These are phyloP conservation scores for Castanea mollissima DNA, from an alignment of 306 rosid species.

Conservation along the genomic window DNA sequence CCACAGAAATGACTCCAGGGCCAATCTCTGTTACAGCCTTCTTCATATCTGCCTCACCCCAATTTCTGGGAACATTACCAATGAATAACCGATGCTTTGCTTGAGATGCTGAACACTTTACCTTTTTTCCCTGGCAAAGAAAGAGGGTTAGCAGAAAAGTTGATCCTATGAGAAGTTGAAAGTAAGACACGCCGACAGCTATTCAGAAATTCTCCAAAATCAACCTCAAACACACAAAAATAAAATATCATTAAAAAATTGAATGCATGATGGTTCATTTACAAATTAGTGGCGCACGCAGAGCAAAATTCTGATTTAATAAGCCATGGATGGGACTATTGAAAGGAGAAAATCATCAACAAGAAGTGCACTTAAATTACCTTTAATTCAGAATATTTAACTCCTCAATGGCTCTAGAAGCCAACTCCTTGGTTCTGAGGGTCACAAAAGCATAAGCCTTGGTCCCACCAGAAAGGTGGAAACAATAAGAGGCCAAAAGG, in stretches of 20 bases:
- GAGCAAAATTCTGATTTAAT: background rate
- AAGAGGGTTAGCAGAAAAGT: slow-evolving; percentile 3
- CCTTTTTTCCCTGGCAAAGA: slow-evolving; percentile 45
- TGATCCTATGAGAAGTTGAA: background rate
- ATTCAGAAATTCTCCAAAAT: background rate
- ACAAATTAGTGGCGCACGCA: background rate
- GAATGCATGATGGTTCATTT: background rate
- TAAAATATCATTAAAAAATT: background rate
- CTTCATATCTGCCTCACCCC: slow-evolving; percentile 60
- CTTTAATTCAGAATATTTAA: slow-evolving; percentile 56
- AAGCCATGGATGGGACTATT: background rate
- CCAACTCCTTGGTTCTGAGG: slow-evolving; percentile 63
- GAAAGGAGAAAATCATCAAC: slow-evolving; percentile 1
- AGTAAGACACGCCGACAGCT: background rate
- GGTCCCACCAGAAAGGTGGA: slow-evolving; percentile 23
- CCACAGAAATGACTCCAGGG: slow-evolving; percentile 61
- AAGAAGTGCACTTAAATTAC: slow-evolving; percentile 28
- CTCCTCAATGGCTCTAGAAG: slow-evolving; percentile 54
- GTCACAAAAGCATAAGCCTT: slow-evolving; percentile 74
- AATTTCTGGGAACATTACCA: slow-evolving; percentile 65
- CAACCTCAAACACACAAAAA: background rate
- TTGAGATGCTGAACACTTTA: slow-evolving; percentile 63
- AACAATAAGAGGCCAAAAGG: too few species aligned
- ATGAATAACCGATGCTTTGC: slow-evolving; percentile 64
- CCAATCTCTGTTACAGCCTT: slow-evolving; percentile 50